Percentiles rank a stretch among this genome's conserved stretches.
phyloP scores from a whole-genome alignment of 345 rosid species.

The Syzygium jambos region DNA sequence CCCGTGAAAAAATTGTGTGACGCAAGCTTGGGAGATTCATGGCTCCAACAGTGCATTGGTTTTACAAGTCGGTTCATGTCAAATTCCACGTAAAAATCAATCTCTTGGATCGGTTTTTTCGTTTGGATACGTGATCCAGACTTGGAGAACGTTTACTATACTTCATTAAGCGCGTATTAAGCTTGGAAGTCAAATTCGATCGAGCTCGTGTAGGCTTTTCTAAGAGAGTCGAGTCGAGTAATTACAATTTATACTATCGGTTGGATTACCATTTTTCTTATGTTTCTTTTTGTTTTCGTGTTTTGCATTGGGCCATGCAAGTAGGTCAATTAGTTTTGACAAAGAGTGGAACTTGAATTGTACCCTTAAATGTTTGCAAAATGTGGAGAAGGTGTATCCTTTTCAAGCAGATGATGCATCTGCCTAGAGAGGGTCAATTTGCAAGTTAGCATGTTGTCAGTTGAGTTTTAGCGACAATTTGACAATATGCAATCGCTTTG shows the following conservation, averaged over 20 bases:
- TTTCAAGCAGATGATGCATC: background rate
- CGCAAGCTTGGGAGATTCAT: background rate
- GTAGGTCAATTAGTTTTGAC: background rate
- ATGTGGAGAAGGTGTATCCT: background rate
- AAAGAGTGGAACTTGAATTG: background rate
- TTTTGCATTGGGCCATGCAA: background rate
- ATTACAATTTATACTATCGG: rapidly evolving
- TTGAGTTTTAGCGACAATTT: background rate
- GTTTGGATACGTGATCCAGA: rapidly evolving
- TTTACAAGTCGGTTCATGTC: background rate
- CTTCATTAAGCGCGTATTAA: too few relatives aligned
- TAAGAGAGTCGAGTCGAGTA: rapidly evolving
- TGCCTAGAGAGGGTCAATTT: background rate
- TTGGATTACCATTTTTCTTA: background rate
- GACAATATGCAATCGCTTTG: background rate
- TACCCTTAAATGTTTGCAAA: background rate
- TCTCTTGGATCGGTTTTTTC: background rate
- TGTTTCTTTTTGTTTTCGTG: background rate
- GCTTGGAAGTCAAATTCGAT: background rate
- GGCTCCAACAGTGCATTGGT: background rate
- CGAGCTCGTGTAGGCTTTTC: rapidly evolving
- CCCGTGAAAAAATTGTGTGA: background rate
- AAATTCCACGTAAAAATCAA: background rate
- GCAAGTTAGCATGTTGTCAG: background rate
- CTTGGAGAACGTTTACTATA: background rate